Evolutionary conservation across 768 basidiomycete species (phyloP).

Genomic region (Tubosaeta brunneosetosa): DNA sequence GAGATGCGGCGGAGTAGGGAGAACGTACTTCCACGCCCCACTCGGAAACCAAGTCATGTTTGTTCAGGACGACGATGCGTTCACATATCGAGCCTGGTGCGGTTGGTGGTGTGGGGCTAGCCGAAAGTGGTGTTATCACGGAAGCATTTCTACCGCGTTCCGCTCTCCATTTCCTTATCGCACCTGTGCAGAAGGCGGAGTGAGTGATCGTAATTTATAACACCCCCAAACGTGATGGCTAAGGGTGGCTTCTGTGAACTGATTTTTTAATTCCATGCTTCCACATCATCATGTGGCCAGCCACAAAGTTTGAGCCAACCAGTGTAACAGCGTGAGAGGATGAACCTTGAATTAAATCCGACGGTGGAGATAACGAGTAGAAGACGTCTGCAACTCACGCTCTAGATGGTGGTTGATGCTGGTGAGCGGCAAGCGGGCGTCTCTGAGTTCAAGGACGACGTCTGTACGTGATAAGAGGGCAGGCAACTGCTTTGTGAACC

Average conservation of each 20-base stretch:
- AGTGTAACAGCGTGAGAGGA: conserved; percentile 21
- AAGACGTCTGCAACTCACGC: conserved; percentile 40
- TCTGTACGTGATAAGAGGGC: conserved; percentile 75
- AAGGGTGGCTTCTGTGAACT: conserved; percentile 9
- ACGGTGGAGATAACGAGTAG: conserved; percentile 1
- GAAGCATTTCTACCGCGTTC: conserved; percentile 58
- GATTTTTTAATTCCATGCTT: conserved; percentile 5
- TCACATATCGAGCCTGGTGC: conserved; percentile 50
- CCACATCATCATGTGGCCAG: conserved; percentile 11
- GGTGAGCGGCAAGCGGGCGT: conserved; percentile 88
- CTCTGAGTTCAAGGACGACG: conserved; percentile 91
- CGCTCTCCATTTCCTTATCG: conserved; percentile 61
- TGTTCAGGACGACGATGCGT: conserved; percentile 88
- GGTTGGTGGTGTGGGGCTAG: conserved; percentile 5
- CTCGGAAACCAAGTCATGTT: conserved; percentile 84
- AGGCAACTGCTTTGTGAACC: conserved; percentile 75
- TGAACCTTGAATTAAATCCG: conserved; percentile 1
- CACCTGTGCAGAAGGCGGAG: conserved; percentile 38
- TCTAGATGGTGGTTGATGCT: conserved; percentile 91
- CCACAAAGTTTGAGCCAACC: conserved; percentile 11
- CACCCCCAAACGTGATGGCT: conserved; percentile 8
- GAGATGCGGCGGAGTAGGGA: conserved; percentile 4
- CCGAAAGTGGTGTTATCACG: conserved; percentile 35
- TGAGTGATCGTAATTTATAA: conserved; percentile 13
- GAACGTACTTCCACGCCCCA: conserved; percentile 77